Percentiles rank a stretch among this genome's conserved stretches.
phyloP scores from a whole-genome alignment of 176 grass and related monocot species.

The Avena sativa region DNA sequence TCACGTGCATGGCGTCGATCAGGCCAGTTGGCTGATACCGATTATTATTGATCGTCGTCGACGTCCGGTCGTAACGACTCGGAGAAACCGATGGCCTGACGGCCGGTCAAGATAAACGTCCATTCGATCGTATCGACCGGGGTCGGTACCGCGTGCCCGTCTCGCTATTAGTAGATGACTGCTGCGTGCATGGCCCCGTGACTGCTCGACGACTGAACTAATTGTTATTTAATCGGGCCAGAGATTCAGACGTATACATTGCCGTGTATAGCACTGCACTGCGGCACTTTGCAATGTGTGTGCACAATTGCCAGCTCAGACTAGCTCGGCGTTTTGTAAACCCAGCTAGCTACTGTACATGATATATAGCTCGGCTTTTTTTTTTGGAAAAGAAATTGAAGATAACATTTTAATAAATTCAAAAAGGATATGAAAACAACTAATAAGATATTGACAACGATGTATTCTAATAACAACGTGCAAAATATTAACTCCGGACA shows the following conservation, averaged over 20 bases:
- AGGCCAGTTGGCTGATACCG: constrained; percentile 1
- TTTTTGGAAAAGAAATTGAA: no score
- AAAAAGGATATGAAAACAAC: no score
- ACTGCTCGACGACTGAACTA: neutral
- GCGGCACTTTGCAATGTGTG: neutral
- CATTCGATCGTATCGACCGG: neutral
- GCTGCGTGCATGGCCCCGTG: neutral
- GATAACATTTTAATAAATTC: no score
- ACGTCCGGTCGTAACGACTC: neutral
- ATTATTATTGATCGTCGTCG: neutral
- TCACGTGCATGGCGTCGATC: neutral
- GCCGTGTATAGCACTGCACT: neutral
- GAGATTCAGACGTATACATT: neutral
- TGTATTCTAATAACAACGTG: no score
- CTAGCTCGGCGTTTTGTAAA: no score
- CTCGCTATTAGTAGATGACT: neutral
- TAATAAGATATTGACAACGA: no score
- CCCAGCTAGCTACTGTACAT: no score
- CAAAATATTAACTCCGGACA: no score
- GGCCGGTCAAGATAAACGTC: neutral
- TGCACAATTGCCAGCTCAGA: neutral
- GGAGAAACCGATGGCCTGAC: constrained; percentile 2
- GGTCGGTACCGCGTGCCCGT: neutral
- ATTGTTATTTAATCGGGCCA: neutral
- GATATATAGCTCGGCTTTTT: no score